phyloP scores from a whole-genome alignment of 2,329 filamentous ascomycete species.

The Fusarium sp. region DNA sequence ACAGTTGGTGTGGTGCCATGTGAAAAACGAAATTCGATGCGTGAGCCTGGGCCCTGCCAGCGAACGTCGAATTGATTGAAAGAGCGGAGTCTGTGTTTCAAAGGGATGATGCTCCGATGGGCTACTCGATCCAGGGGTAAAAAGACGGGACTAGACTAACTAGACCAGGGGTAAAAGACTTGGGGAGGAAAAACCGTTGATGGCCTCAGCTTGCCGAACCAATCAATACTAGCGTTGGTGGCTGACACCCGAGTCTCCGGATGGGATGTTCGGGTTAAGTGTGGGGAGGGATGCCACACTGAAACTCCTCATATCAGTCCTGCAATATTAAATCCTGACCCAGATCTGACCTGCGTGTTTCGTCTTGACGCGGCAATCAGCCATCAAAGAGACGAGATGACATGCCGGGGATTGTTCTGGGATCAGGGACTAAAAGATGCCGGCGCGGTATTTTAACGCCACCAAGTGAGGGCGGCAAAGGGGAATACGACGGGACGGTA shows the following conservation, averaged over 20 bases:
- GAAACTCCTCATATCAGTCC: constrained; percentile 29
- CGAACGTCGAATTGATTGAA: constrained; percentile 29
- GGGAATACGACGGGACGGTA: not conserved
- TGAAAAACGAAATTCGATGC: constrained; percentile 10
- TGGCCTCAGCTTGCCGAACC: constrained; percentile 22
- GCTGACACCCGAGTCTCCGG: constrained; percentile 25
- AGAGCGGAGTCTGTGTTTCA: constrained; percentile 35
- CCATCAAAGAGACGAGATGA: constrained; percentile 37
- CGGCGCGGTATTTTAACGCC: constrained; percentile 23
- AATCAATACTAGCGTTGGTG: constrained; percentile 1
- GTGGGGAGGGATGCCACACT: constrained; percentile 39
- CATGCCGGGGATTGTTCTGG: constrained; percentile 17
- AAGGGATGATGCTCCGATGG: constrained; percentile 23
- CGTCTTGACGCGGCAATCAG: constrained; percentile 15
- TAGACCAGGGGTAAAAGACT: constrained; percentile 33
- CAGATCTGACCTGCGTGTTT: constrained; percentile 30
- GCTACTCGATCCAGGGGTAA: constrained; percentile 20
- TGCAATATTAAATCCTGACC: constrained; percentile 24
- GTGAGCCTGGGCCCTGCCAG: constrained; percentile 15
- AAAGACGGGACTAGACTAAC: not conserved
- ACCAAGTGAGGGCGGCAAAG: not conserved
- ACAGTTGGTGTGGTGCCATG: constrained; percentile 26
- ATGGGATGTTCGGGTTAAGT: constrained; percentile 6
- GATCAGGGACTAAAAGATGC: not conserved
- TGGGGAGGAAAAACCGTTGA: constrained; percentile 21